Base-by-base conservation (phyloP, 352 stramenopile genomes). In the Blastocystis sp. region DNA sequence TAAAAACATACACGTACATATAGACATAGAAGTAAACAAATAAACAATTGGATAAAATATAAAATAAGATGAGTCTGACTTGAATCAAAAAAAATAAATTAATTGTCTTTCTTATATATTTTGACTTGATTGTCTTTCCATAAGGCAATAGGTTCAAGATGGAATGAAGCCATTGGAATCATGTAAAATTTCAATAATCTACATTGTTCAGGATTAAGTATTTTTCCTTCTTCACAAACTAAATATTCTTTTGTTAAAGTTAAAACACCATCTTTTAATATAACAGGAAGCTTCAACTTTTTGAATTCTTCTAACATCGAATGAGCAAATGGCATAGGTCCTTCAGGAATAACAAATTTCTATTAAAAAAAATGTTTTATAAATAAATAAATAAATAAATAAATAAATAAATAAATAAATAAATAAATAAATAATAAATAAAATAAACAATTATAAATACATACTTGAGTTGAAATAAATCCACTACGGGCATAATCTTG, bases 231-330 rank as follows among this genome's bases (percentile, higher is more conserved):
- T 69, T 91, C 93, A 74, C 86, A 95, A 47, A 95, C 80, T 55
- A 77, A 84, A 71, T 88, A 80, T 66, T 90, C 79, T 48, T 85
- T 77, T 59, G 77, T 79, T 16, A 95, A 78, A 47, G 84, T 72
- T 35, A 96, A 74, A 40, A 76, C 78, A 31, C 85, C 84, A 65
- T 93, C 93, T 73, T 95, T 85, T 23, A 95, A 76, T 67, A 95
- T 84, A 43, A 94, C 84, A 6, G 85, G 84, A 31, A 96, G 72
- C 23, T 87, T 85, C 13, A 94, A 75, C 44, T 83, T 84, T 37
- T 86, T 81, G 47, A 96, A 88, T 45, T 88, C 84, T 73, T 95
- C 85, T 41, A 94, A 74, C 86, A 95, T 92, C 56, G 77, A 89
- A 16, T 87, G 82, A 36, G 91, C 86, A 67, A 94, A 93, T 57